Conservation (phyloP, 139 green algal species). For the Volvox africanus region DNA sequence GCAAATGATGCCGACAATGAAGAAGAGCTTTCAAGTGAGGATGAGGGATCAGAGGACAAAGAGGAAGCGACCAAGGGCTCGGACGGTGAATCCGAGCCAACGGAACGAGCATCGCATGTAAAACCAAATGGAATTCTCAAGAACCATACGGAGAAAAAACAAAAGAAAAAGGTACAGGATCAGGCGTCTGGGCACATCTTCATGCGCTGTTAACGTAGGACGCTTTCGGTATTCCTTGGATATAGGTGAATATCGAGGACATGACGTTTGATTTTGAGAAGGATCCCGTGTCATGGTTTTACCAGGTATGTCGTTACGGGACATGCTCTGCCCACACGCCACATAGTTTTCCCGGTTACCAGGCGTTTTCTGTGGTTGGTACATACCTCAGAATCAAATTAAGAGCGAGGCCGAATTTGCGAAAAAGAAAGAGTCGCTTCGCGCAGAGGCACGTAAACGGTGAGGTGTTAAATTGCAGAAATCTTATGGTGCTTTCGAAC, state of each 20-base stretch:
- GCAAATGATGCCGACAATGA: constrained; percentile 5
- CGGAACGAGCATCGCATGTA: background rate
- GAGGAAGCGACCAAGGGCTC: background rate
- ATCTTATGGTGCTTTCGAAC: background rate
- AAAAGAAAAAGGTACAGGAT: constrained; percentile 18
- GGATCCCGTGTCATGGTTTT: constrained; percentile 58
- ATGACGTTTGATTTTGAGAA: constrained; percentile 52
- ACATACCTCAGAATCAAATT: constrained; percentile 47
- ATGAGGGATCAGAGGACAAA: background rate
- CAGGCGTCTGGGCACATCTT: background rate
- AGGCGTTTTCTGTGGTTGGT: background rate
- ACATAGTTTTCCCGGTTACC: too few relatives aligned
- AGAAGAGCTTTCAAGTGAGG: background rate
- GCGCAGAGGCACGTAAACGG: constrained; percentile 46
- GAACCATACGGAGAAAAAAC: background rate
- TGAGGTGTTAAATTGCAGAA: background rate
- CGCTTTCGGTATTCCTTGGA: background rate
- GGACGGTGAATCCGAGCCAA: background rate
- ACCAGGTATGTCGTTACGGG: constrained; percentile 25
- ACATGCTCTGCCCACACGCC: too few relatives aligned
- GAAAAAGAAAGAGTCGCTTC: constrained; percentile 53
- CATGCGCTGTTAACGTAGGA: background rate
- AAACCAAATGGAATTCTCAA: background rate
- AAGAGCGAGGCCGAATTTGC: constrained; percentile 61
- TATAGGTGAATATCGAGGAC: constrained; percentile 18